phyloP scores from a whole-genome alignment of 257 asterid genomes.

The Nyctanthes arbortristis region DNA sequence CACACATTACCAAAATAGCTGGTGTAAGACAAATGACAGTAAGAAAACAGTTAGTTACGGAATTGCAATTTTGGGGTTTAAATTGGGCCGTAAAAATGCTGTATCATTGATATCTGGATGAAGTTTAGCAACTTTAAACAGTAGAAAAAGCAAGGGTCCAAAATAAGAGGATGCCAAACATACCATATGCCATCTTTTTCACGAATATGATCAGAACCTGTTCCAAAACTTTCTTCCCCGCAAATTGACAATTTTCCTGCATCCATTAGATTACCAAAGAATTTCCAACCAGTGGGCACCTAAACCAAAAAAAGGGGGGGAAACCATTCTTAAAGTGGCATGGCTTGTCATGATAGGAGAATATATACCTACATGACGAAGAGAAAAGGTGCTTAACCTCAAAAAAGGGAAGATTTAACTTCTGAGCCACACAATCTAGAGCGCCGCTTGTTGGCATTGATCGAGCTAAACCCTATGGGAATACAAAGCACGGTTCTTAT shows the following conservation, averaged over 20 bases:
- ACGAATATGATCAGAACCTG: conserved; percentile 97
- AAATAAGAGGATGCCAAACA: conserved; percentile 14
- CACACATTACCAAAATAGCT: background rate
- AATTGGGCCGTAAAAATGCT: background rate
- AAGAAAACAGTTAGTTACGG: background rate
- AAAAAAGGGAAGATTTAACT: conserved; percentile 74
- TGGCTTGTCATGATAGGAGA: conserved; percentile 5
- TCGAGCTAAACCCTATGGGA: conserved; percentile 88
- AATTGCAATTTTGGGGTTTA: background rate
- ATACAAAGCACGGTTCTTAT: conserved; percentile 2
- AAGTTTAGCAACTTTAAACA: background rate
- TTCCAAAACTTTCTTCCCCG: conserved; percentile 99
- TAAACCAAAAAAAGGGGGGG: conserved; percentile 25
- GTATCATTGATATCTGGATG: background rate
- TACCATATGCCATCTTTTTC: conserved; percentile 99
- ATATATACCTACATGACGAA: background rate
- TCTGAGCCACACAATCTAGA: conserved; percentile 87
- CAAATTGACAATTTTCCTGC: conserved; percentile 89
- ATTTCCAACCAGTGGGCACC: conserved; percentile 99
- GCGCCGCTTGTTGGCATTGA: conserved; percentile 99
- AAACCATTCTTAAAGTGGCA: conserved; percentile 10
- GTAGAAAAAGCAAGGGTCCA: background rate
- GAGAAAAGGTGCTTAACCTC: conserved; percentile 50
- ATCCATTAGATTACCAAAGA: conserved; percentile 97
- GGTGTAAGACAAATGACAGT: background rate